These are phyloP conservation scores for Butyriboletus loyo DNA, from an alignment of 768 basidiomycete genomes.

Conservation along the genomic window DNA sequence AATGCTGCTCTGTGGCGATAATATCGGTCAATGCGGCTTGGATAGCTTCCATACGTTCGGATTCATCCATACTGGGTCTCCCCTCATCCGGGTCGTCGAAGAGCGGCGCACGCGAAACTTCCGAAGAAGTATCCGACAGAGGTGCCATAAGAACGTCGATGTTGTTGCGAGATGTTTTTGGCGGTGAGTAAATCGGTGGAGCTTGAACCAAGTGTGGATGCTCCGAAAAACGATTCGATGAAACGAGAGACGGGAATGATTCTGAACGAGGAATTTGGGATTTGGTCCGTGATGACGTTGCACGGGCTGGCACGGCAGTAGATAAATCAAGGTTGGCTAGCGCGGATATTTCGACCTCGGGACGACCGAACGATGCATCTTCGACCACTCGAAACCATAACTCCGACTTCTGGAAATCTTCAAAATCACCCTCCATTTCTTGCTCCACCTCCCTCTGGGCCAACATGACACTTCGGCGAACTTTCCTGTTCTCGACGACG, in stretches of 20 bases:
- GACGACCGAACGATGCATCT: slow-evolving; percentile 47
- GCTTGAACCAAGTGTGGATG: slow-evolving; percentile 19
- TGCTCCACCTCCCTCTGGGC: slow-evolving; percentile 84
- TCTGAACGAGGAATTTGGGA: slow-evolving; percentile 33
- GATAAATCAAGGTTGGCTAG: slow-evolving; percentile 3
- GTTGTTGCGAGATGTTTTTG: slow-evolving; percentile 38
- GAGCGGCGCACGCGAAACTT: slow-evolving; percentile 65
- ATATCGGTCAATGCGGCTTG: slow-evolving; percentile 96
- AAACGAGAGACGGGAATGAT: slow-evolving; percentile 34
- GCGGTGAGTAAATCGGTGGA: slow-evolving; percentile 16
- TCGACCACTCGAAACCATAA: slow-evolving; percentile 89
- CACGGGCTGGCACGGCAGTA: slow-evolving; percentile 1
- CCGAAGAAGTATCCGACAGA: slow-evolving; percentile 46
- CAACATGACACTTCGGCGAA: slow-evolving; percentile 75
- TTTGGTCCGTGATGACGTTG: slow-evolving; percentile 5
- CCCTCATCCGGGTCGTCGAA: slow-evolving; percentile 78
- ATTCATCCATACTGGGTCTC: slow-evolving; percentile 54
- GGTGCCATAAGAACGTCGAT: slow-evolving; percentile 86
- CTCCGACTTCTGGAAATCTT: slow-evolving; percentile 83
- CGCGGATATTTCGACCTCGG: slow-evolving; percentile 4
- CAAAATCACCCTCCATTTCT: slow-evolving; percentile 90
- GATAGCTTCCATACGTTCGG: slow-evolving; percentile 91
- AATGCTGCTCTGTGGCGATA: slow-evolving; percentile 76
- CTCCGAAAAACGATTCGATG: slow-evolving; percentile 10
- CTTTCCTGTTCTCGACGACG: slow-evolving; percentile 43